Evolutionary conservation across 1,284 basidiomycete species (phyloP).

Genomic region (Rhizoctonia solani): DNA sequence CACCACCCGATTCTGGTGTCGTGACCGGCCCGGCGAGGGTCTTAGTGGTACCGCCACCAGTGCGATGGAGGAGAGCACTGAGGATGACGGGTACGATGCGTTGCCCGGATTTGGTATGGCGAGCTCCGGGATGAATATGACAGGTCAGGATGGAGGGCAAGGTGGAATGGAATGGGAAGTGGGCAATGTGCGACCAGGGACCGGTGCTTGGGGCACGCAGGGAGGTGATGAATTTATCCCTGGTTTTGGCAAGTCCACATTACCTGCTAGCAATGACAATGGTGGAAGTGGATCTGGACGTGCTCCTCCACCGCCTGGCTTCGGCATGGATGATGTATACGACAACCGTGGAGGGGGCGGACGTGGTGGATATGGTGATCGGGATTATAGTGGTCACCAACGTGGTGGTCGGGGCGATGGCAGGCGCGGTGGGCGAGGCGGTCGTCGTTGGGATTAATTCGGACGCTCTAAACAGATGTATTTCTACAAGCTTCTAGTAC

Average conservation of each 20-base stretch:
- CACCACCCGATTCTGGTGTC: conserved; percentile 96
- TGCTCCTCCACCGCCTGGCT: conserved; percentile 43
- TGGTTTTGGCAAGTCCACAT: conserved; percentile 49
- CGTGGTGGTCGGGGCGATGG: conserved; percentile 43
- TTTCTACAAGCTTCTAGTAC: background rate
- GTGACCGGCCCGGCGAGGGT: conserved; percentile 78
- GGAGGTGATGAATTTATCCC: conserved; percentile 59
- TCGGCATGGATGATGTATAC: conserved; percentile 44
- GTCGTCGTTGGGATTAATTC: conserved; percentile 39
- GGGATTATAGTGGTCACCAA: conserved; percentile 40
- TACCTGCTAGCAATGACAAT: conserved; percentile 37
- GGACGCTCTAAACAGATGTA: background rate
- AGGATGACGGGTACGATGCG: conserved; percentile 48
- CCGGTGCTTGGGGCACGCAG: conserved; percentile 43
- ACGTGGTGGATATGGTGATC: conserved; percentile 36
- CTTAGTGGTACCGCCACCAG: conserved; percentile 58
- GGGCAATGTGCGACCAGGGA: conserved; percentile 33
- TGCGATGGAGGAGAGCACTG: conserved; percentile 69
- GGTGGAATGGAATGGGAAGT: conserved; percentile 30
- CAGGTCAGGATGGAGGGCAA: conserved; percentile 33
- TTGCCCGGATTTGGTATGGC: conserved; percentile 40
- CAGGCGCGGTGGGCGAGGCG: conserved; percentile 41
- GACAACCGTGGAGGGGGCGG: conserved; percentile 35
- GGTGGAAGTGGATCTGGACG: conserved; percentile 44
- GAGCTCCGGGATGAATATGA: conserved; percentile 12